These are phyloP conservation scores for Leishmania guyanensis DNA, from an alignment of 208 protist genomes.

Conservation along the genomic window DNA sequence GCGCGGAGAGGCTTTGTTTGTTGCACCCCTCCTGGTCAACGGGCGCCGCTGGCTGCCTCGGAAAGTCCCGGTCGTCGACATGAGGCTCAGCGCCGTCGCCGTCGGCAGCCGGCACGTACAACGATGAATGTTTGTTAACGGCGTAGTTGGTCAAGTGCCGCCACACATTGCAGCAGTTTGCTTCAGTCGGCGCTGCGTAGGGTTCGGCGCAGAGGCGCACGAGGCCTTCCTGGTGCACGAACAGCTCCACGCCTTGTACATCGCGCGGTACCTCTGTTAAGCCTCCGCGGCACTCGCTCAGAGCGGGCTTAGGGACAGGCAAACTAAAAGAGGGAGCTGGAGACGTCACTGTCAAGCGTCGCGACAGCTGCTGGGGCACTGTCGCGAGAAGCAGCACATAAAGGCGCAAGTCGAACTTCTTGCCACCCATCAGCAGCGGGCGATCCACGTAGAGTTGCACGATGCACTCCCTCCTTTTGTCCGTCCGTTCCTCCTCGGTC, in stretches of 20 bases:
- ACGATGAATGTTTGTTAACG: slow-evolving; percentile 64
- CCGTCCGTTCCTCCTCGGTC: slow-evolving; percentile 29
- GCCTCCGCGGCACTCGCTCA: neutral
- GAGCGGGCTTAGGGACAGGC: neutral
- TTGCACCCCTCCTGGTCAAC: slow-evolving; percentile 10
- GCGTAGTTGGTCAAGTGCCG: slow-evolving; percentile 92
- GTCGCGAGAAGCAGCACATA: slow-evolving; percentile 91
- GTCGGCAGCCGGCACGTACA: slow-evolving; percentile 22
- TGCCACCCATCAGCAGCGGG: slow-evolving; percentile 90
- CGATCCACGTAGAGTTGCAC: slow-evolving; percentile 89
- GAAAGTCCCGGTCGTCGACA: neutral
- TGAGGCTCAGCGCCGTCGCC: neutral
- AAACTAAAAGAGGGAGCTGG: neutral
- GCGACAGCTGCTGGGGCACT: slow-evolving; percentile 8
- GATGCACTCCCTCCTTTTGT: slow-evolving; percentile 51
- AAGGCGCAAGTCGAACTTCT: slow-evolving; percentile 95
- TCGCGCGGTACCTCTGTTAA: slow-evolving; percentile 13
- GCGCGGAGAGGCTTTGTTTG: slow-evolving; percentile 22
- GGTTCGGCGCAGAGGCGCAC: slow-evolving; percentile 91
- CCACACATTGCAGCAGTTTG: slow-evolving; percentile 48
- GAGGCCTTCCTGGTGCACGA: slow-evolving; percentile 87
- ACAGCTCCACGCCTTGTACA: slow-evolving; percentile 72
- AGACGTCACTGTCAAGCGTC: neutral
- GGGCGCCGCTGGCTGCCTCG: neutral
- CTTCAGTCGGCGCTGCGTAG: slow-evolving; percentile 61